These are phyloP conservation scores for Diospyros lotus DNA, from an alignment of 148 eudicot genomes.

Conservation along the genomic window DNA sequence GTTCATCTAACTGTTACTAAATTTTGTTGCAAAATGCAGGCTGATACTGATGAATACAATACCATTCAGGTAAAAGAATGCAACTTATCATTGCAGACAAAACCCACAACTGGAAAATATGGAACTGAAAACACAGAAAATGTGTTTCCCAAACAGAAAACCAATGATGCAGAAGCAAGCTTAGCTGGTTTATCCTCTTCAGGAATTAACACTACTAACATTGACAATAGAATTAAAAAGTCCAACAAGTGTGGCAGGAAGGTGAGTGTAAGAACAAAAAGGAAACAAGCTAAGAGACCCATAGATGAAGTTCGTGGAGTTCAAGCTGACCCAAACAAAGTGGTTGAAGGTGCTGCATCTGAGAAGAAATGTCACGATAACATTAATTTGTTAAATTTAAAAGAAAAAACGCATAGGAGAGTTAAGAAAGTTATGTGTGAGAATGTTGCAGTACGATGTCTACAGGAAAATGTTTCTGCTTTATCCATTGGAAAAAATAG, in stretches of 20 bases:
- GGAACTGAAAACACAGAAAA: constrained; percentile 14
- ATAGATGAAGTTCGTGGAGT: constrained; percentile 7
- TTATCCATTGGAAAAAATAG: constrained; percentile 14
- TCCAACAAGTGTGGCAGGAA: constrained; percentile 35
- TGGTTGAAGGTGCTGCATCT: constrained; percentile 5
- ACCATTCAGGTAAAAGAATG: constrained; percentile 18
- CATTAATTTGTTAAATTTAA: background rate
- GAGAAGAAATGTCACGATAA: constrained; percentile 7
- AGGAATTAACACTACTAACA: constrained; percentile 10
- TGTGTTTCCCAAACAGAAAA: constrained; percentile 13
- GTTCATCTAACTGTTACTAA: background rate
- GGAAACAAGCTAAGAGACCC: constrained; percentile 18
- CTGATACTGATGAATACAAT: constrained; percentile 20
- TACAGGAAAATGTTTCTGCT: constrained; percentile 9
- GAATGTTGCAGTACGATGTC: constrained; percentile 2
- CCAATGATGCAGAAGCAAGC: constrained; percentile 9
- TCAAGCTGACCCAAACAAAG: constrained; percentile 16
- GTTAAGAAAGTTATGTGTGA: constrained; percentile 17
- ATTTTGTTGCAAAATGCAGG: constrained; percentile 32
- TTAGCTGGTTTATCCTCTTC: constrained; percentile 15
- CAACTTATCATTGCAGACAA: constrained; percentile 8
- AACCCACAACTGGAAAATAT: constrained; percentile 6
- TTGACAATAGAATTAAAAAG: background rate
- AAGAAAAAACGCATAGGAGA: constrained; percentile 13
- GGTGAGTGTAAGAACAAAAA: constrained; percentile 20